Base-by-base conservation (phyloP, 371 early-diverging fungal species). In the Mortierella sp. region DNA sequence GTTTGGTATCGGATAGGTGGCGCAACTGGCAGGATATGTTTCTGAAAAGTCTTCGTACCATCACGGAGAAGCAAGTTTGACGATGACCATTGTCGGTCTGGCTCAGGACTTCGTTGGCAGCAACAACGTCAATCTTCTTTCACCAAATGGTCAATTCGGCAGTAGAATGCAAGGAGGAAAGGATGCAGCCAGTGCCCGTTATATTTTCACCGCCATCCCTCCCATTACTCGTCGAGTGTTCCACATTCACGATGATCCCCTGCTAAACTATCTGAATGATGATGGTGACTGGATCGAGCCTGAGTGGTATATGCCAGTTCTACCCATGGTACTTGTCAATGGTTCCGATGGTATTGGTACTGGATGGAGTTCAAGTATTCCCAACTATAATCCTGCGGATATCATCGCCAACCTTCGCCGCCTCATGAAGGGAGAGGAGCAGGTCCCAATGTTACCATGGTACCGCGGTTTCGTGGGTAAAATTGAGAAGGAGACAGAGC, bases 281-380 rank as follows among this genome's bases (percentile, higher is more conserved):
- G 99, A 99, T 77, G 97, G 97, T 55, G 90, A 94, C 72, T 84
- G 80, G 26, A 97, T 99, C 61, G 99, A 99, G 86, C 99, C 99
- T 14, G 91, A 94, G 68, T 99, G 96, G 96, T 98, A 97, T 86
- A 86, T 99, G 10, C 99, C 99, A 1, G 93, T 99, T 45, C 78
- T 99, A 5, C 99, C 99, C 0, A 94, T 99, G 96, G 91, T 99
- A 0, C 87, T 99, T 24, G 91, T 99, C 11, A 99, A 99, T 84
- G 99, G 99, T 35, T 91, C 95, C 1, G 97, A 98, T 35, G 99
- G 99, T 73, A 99, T 99, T 69, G 99, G 99, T 45, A 99, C 99
- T 16, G 99, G 94, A 10, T 96, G 95, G 96, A 94, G 94, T 81
- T 92, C 96, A 0, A 87, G 64, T 47, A 92, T 96, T 65, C 96